Evolutionary conservation across 169 alveolate genomes (phyloP).

Genomic region (Cryptosporidium bovis): DNA sequence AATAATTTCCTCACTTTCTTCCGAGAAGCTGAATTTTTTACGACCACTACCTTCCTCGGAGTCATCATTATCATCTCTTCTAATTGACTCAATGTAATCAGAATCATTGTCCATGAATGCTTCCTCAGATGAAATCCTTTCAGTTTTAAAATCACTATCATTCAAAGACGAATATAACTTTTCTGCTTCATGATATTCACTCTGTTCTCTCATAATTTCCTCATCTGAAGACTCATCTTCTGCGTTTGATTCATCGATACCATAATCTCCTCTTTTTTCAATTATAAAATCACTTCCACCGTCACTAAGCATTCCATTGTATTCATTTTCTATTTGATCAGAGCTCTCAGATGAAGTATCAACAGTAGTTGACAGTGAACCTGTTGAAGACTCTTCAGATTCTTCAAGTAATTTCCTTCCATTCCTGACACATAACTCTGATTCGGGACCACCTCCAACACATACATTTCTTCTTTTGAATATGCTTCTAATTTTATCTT

Average conservation of each 20-base stretch:
- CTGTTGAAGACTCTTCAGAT: too few relatives aligned
- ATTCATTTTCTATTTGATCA: background rate
- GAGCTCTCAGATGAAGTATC: background rate
- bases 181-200: background rate
- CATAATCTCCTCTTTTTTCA: background rate
- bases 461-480: background rate
- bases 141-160: constrained; percentile 30
- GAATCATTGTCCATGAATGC: constrained; percentile 27
- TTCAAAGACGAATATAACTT: constrained; percentile 1
- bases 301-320: background rate
- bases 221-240: background rate
- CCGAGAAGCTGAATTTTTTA: background rate
- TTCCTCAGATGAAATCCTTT: constrained; percentile 53
- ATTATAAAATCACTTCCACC: background rate
- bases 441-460: background rate
- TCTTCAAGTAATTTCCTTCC: background rate
- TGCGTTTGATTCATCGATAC: background rate
- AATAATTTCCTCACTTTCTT: constrained; percentile 9
- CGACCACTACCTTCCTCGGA: background rate
- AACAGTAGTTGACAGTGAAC: background rate
- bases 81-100: constrained; percentile 13
- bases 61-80: background rate
- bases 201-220: background rate
- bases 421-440: background rate
- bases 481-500: background rate